These are phyloP conservation scores for Urochloa ruziziensis DNA, from an alignment of 176 grass and related monocot species.

Conservation along the genomic window DNA sequence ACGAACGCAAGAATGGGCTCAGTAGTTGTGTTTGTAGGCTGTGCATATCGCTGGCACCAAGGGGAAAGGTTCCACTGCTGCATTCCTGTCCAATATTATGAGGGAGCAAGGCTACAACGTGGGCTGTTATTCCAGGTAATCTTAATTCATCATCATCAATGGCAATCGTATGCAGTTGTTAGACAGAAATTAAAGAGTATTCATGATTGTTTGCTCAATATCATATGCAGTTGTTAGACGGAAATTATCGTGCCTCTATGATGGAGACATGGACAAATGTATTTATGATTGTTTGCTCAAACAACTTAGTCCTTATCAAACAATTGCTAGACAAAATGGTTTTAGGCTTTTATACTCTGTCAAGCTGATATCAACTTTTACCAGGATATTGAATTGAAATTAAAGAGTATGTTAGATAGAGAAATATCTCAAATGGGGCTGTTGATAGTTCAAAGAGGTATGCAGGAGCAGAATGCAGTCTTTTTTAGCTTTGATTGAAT, in stretches of 20 bases:
- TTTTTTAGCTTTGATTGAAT: background rate
- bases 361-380: background rate
- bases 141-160: background rate
- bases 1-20: background rate
- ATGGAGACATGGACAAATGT: too few species aligned
- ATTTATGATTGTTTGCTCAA: background rate
- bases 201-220: background rate
- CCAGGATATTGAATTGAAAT: background rate
- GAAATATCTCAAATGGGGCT: background rate
- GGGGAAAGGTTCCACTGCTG: constrained; percentile 85
- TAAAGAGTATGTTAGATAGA: background rate
- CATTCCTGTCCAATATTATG: constrained; percentile 84
- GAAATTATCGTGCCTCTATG: too few species aligned
- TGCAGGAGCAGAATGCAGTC: too few species aligned
- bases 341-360: background rate
- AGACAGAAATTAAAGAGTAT: too few species aligned
- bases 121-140: constrained; percentile 86
- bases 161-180: background rate
- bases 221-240: background rate
- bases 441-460: background rate
- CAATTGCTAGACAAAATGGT: background rate
- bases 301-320: background rate
- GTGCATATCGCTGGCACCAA: constrained; percentile 95
- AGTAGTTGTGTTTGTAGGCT: constrained; percentile 36
- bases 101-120: constrained; percentile 80